phyloP scores from a whole-genome alignment of 139 green algal species.

The Coelastrella sp. region DNA sequence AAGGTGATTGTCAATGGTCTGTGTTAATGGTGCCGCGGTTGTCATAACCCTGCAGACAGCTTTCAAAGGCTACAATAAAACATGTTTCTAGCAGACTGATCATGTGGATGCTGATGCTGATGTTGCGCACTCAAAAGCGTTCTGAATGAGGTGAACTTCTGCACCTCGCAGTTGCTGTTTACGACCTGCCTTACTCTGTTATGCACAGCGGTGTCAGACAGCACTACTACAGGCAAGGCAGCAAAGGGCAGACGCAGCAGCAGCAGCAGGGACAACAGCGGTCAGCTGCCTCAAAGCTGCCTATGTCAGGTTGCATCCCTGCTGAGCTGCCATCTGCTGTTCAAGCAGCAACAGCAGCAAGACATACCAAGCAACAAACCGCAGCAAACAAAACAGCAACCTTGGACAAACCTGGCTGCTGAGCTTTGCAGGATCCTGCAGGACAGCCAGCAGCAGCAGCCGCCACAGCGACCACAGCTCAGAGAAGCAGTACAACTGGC shows the following conservation, averaged over 20 bases:
- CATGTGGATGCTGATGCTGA: too few species aligned
- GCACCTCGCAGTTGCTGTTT: slow-evolving; percentile 8
- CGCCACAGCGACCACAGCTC: too few species aligned
- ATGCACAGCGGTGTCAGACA: not conserved
- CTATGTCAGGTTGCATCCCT: not conserved
- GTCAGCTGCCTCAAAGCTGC: not conserved
- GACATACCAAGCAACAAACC: not conserved
- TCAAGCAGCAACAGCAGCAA: slow-evolving; percentile 15
- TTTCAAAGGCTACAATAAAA: too few species aligned
- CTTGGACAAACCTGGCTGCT: not conserved
- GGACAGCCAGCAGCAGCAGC: slow-evolving; percentile 17
- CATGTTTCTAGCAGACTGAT: too few species aligned
- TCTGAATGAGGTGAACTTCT: too few species aligned
- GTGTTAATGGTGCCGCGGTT: too few species aligned
- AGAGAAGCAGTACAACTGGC: not conserved
- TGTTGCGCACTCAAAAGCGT: too few species aligned
- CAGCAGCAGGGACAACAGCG: not conserved
- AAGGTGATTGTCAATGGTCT: slow-evolving; percentile 1
- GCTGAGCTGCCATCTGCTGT: slow-evolving; percentile 12
- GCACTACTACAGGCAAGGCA: not conserved
- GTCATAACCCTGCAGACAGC: too few species aligned
- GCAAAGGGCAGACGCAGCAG: not conserved
- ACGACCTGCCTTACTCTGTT: not conserved
- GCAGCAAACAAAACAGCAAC: not conserved
- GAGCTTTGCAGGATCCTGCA: slow-evolving; percentile 36